Evolutionary conservation across 164 flowering plant species (phyloP).

Genomic region (Chimonanthus salicifolius): DNA sequence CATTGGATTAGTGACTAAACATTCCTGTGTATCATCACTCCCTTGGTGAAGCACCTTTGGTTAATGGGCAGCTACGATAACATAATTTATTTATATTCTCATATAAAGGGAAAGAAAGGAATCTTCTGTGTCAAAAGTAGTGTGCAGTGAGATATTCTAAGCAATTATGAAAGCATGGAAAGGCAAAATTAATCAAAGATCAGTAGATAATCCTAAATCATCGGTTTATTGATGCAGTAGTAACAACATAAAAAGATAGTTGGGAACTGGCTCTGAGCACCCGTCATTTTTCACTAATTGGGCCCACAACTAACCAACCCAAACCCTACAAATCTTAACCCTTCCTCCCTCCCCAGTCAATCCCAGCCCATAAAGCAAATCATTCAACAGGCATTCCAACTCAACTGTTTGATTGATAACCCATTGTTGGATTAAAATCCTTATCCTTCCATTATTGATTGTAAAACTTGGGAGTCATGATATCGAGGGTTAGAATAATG

Average conservation of each 20-base stretch:
- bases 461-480: too few relatives aligned
- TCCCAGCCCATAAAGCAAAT: too few relatives aligned
- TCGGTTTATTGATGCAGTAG: neutral
- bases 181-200: neutral
- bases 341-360: too few relatives aligned
- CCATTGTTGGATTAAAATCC: too few relatives aligned
- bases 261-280: neutral
- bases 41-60: conserved; percentile 16
- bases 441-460: too few relatives aligned
- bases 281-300: neutral
- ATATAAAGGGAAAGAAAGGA: conserved; percentile 3
- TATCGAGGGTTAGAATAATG: too few relatives aligned
- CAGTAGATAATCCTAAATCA: neutral
- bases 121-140: conserved; percentile 10
- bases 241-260: neutral
- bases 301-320: neutral
- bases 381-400: too few relatives aligned
- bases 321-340: neutral
- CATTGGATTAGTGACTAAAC: neutral
- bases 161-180: neutral
- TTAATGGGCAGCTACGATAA: conserved; percentile 12
- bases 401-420: too few relatives aligned
- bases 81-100: neutral
- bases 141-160: neutral
- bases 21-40: conserved; percentile 3